A percentile compares a stretch with the other conserved stretches of the same genome.
phyloP scores from a whole-genome alignment of 192 early-diverging fungal species.

The Funneliformis geosporum region DNA sequence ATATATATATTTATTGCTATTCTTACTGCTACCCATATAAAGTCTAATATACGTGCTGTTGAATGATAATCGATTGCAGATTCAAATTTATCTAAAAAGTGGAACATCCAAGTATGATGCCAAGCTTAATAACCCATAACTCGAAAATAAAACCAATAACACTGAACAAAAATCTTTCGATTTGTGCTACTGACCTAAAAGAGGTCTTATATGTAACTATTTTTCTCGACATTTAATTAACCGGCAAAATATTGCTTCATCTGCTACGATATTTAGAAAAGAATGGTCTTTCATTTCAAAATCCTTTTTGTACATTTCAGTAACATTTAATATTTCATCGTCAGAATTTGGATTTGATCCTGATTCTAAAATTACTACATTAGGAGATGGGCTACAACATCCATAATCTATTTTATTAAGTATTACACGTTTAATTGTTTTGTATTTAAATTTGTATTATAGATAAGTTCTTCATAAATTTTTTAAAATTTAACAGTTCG shows the following conservation, averaged over 20 bases:
- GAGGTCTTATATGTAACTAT: neutral
- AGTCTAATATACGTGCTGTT: too few species aligned
- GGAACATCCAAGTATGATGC: too few species aligned
- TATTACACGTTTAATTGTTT: neutral
- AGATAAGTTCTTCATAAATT: neutral
- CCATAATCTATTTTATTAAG: neutral
- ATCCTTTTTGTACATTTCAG: slow-evolving; percentile 8
- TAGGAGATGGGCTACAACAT: neutral
- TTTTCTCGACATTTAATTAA: neutral
- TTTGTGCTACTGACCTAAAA: neutral
- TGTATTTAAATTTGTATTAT: too few species aligned
- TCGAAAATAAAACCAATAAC: slow-evolving; percentile 3
- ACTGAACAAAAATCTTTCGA: neutral
- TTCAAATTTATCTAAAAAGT: too few species aligned
- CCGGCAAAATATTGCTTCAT: neutral
- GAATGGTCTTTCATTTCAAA: neutral
- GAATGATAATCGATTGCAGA: too few species aligned
- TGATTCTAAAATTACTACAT: slow-evolving; percentile 4
- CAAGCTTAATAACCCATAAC: neutral
- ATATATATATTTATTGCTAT: too few species aligned
- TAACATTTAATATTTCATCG: neutral
- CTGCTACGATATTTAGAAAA: neutral
- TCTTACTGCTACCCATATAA: too few species aligned
- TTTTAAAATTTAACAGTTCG: too few species aligned
- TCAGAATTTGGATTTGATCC: neutral